Evolutionary conservation across 1,139 yeast species (phyloP).

Genomic region (Groenewaldozyma auringiensis): DNA sequence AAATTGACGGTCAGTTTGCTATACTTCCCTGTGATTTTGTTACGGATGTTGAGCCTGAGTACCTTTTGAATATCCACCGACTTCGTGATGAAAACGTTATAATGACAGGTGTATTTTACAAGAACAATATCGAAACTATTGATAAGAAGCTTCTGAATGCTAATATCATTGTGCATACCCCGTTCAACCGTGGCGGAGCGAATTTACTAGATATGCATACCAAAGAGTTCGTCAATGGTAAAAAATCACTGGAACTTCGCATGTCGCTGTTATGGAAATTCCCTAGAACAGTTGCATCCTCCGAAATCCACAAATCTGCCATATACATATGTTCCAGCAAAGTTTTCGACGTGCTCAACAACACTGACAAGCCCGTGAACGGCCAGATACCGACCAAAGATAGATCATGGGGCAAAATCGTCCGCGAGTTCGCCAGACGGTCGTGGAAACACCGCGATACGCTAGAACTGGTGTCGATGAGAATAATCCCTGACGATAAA

Average conservation of each 20-base stretch:
- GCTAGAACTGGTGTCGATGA: constrained; percentile 57
- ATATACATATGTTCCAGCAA: constrained; percentile 67
- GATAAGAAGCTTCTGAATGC: constrained; percentile 70
- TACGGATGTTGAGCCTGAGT: constrained; percentile 87
- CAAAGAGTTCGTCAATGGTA: constrained; percentile 54
- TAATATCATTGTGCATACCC: constrained; percentile 50
- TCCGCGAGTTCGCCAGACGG: constrained; percentile 82
- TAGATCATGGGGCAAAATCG: constrained; percentile 57
- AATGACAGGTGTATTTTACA: constrained; percentile 52
- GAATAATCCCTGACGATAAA: constrained; percentile 40
- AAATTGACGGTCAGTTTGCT: constrained; percentile 50
- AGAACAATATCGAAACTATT: constrained; percentile 59
- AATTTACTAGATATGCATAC: constrained; percentile 65
- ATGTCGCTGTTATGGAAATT: constrained; percentile 87
- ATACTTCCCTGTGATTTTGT: constrained; percentile 88
- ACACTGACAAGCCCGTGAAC: constrained; percentile 16
- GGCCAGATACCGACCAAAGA: constrained; percentile 24
- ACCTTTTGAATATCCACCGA: constrained; percentile 75
- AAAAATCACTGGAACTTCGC: constrained; percentile 66
- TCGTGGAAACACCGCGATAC: constrained; percentile 73
- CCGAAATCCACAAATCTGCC: constrained; percentile 65
- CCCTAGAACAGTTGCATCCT: constrained; percentile 69
- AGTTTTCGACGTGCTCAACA: constrained; percentile 39
- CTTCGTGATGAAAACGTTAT: constrained; percentile 63
- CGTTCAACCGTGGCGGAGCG: constrained; percentile 38